Base-by-base conservation (phyloP, 805 yeast species). In the Clavispora vitiphila region DNA sequence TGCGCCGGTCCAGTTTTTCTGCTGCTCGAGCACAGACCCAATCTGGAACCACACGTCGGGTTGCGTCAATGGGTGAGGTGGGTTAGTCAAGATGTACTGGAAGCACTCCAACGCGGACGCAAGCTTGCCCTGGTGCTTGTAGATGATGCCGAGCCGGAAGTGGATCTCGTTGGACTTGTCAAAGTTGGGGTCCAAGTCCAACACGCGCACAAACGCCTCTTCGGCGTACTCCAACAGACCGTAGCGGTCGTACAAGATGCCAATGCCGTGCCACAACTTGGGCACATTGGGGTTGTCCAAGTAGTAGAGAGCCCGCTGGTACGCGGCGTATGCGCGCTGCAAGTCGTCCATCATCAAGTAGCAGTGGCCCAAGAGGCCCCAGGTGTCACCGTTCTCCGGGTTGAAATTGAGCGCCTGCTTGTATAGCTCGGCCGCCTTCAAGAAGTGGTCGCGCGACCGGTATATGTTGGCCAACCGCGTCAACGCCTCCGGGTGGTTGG, bases 11-110 rank as follows among this genome's bases (percentile, higher is more conserved):
- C 86, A 91, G 58, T 89, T 96, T 56, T 88, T 81, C 67, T 86
- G 91, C 59, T 86, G 96, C 62, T 93, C 99, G 54, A 93, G 75
- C 2, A 93, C 98, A 24, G 89, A 85, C 31, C 99, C 99, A 49
- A 93, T 86, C 67, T 93, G 99, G 70, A 93, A 93, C 98, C 98
- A 93, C 41, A 93, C 95, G 61, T 93, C 99, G 38, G 96, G 88
- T 61, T 88, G 96, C 36, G 97, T 90, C 49, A 93, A 71, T 1
- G 99, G 99, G 40, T 88, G 83, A 1, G 99, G 99, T 0, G 99
- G 98, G 64, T 83, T 84, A 43, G 81, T 74, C 51, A 93, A 67
- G 48, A 93, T 93, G 62, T 91, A 93, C 58, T 88, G 84, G 74
- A 93, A 93, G 62, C 98, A 93, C 61, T 93, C 97, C 44, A 93